Base-by-base conservation (phyloP, 2,329 filamentous ascomycete genomes). In the Hymenoscyphus linearis region DNA sequence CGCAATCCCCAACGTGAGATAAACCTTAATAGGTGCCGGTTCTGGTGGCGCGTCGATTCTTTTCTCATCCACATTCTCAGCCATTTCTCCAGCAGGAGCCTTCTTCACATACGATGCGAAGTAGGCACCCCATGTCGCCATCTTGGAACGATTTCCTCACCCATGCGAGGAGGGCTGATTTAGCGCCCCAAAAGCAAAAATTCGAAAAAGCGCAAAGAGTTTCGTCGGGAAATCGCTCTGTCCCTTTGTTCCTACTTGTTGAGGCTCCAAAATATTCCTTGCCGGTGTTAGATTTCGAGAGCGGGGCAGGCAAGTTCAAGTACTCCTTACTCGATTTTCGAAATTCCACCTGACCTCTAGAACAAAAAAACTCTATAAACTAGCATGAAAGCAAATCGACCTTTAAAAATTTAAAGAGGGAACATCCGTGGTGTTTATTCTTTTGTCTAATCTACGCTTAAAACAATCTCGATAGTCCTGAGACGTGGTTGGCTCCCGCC, bases 101-200 rank as follows among this genome's bases (percentile, higher is more conserved):
- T 64, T 64, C 60, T 65, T 66, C n/a, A 65, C 63, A 57, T 64
- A 65, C 5, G 60, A 64, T 18, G 54, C 34, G 22, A 67, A 65
- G 53, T 67, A 67, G 18, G 63, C 31, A 14, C 66, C 66, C 66
- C 66, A 67, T 27, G 66, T 66, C 50, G 66, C 60, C 65, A 66
- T 64, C 27, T 31, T 40, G 5, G 22, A 22, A 9, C 3, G 27
- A 14, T 10, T 27, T 35, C 25, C 16, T 58, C 37, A 31, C 50
- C 25, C 55, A 57, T 57, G 27, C 55, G 55, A 57, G 26, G 18
- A n/a, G 40, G 40, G n/a, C 22, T 22, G 40, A 25, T 22, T 22
- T 22, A 31, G 31, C n/a, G 40, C 40, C 40, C 40, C 18, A 47
- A 22, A 47, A 47, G 40, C n/a, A 47, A 47, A 47, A 47, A 22